Evolutionary conservation across 78 protist genomes (phyloP), one percentile per base, ranked within the genome.

Genomic region (Chrysochromulina parva): DNA sequence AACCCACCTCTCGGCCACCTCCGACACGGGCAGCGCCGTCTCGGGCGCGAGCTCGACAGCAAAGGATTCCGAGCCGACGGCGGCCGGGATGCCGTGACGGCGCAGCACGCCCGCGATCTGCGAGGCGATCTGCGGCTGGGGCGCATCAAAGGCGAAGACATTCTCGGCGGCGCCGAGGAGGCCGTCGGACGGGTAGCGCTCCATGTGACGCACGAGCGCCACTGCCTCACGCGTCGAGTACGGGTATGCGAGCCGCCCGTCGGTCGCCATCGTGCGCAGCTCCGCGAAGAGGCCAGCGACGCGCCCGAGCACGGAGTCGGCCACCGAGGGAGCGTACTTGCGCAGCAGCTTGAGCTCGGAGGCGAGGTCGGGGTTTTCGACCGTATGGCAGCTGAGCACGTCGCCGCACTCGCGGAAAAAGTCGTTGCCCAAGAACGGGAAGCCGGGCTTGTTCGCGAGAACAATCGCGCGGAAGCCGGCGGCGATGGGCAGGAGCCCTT

Each of bases 401-500:
- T 93, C 96, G 66, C 97, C 96, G 20, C 94, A 87, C 73, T 92
- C 95, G 19, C 87, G 28, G 85, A 82, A 93, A 38, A 96, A 92
- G 81, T 95, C 97, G 59, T 96, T 96, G 59, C 97, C 96, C 6
- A 88, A 90, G 76, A 96, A 95, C 10, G 97, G 97, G 88, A 52
- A 94, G 59, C 97, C 97, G 7, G 97, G 96, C 16, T 91, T 85
- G 88, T 96, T 96, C 14, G 96, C 97, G 53, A 96, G 93, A 26
- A 92, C 95, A 6, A 96, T 89, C 69, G 90, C 48, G 20, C 95
- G 91, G 73, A 96, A 96, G 90, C 93, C 90, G 17, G 96, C 94
- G 57, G 94, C 94, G n/a, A 94, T 85, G 0, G 78, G 91, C 4
- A 92, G 19, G 28, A 24, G 3, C 48, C 17, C 19, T 38, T 38